Percentiles rank a stretch among this genome's conserved stretches.
Conservation (phyloP, 305 asterid genomes). For the Solanum chacoense region DNA sequence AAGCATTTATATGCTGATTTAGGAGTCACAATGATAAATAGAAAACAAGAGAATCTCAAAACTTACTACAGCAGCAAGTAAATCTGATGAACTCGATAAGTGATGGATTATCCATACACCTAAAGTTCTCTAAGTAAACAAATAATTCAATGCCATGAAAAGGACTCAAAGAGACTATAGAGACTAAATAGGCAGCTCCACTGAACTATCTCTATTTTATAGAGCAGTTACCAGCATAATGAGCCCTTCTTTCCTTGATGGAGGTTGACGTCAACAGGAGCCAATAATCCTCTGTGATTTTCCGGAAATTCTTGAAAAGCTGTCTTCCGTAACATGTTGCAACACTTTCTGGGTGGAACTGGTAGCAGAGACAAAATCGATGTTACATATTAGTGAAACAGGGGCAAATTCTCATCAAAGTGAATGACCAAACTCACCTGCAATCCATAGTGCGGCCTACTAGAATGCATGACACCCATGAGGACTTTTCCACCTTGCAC, state of each 20-base stretch:
- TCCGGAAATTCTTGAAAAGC: slow-evolving; percentile 74
- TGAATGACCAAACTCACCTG: slow-evolving; percentile 44
- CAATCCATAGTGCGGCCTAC: slow-evolving; percentile 88
- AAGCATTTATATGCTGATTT: background rate
- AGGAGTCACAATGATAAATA: background rate
- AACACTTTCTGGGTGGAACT: slow-evolving; percentile 97
- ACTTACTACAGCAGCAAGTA: background rate
- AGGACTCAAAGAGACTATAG: background rate
- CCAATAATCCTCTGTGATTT: slow-evolving; percentile 80
- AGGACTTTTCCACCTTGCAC: slow-evolving; percentile 39
- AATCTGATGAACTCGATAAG: background rate
- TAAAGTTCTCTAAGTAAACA: background rate
- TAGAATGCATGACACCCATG: slow-evolving; percentile 92
- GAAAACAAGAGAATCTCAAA: background rate
- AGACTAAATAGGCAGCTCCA: background rate
- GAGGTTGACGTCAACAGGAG: slow-evolving; percentile 42
- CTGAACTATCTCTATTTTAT: slow-evolving; percentile 5
- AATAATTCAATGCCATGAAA: background rate
- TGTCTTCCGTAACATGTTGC: slow-evolving; percentile 79
- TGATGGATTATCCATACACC: background rate
- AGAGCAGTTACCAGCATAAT: slow-evolving; percentile 53
- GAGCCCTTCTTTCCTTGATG: slow-evolving; percentile 28
- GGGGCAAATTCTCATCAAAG: background rate
- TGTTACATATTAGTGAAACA: background rate
- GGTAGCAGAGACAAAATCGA: slow-evolving; percentile 17